Base-by-base conservation (phyloP, 345 rosid species). In the Rubroshorea leprosula region DNA sequence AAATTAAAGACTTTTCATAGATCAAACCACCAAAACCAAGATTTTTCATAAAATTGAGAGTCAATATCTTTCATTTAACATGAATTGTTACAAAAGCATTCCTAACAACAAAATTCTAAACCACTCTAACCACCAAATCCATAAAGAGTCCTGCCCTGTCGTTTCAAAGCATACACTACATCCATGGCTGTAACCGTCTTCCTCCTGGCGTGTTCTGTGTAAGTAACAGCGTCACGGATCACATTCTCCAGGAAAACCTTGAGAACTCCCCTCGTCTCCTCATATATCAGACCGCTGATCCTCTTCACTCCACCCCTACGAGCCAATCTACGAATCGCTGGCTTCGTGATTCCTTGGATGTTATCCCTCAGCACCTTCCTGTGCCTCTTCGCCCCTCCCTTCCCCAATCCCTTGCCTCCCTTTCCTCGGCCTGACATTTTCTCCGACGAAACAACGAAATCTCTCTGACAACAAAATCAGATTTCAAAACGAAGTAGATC, bases 131-230 rank as follows among this genome's bases (percentile, higher is more conserved):
- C 87, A 3, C 84, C 84, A 50, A 81, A 78, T 0, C 84, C 84
- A 9, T 81, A 78, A 6, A 81, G 86, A 12, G 86, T 81, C 6
- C 83, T 74, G 31, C 86, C 86, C 12, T 81, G 83, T 51, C 83
- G 68, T 68, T 81, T 81, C 65, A 81, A 61, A 2, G 86, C 81
- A 10, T 78, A 81, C 0, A 81, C 83, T 0, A 81, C 86, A 23
- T 81, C 86, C 84, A 82, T 82, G 0, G 87, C 84, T 0, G 84
- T 82, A 8, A 82, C 82, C 1, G 82, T 82, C 76, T 82, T 82
- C 63, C 83, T 68, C 67, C 83, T 58, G 0, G 84, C 82, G 63
- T 81, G 86, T 65, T 81, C 86, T 0, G 83, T 81, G 70, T 81
- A 81, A 0, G 86, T 78, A 0, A 78, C 75, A 0, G 82, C 78